Conservation (phyloP, 148 eudicot genomes). For the Beta vulgaris region DNA sequence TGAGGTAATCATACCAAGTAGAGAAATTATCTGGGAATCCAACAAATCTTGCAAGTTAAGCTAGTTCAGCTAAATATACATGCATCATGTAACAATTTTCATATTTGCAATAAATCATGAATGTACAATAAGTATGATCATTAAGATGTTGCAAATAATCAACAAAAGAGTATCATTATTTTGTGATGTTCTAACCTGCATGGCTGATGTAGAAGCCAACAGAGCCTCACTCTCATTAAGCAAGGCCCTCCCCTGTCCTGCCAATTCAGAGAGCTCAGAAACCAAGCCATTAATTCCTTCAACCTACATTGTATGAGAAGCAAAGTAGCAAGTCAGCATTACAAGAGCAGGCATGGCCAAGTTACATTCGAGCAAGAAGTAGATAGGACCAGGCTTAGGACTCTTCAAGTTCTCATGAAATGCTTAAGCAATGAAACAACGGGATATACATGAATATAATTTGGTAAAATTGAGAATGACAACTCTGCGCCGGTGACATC, state of each 20-base stretch:
- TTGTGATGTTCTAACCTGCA: constrained; percentile 59
- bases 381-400: not conserved
- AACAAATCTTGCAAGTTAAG: not conserved
- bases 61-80: not conserved
- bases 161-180: not conserved
- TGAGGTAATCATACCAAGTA: not conserved
- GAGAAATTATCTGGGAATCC: not conserved
- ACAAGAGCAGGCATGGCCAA: not conserved
- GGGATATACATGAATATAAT: not conserved
- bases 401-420: not conserved
- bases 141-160: not conserved
- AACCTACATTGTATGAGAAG: constrained; percentile 39
- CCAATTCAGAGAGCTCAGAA: constrained; percentile 72
- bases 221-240: constrained; percentile 75
- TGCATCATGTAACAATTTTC: not conserved
- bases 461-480: too few relatives aligned
- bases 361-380: not conserved
- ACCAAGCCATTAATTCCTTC: constrained; percentile 69
- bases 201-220: constrained; percentile 57
- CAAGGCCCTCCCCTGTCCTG: constrained; percentile 75
- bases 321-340: constrained; percentile 17
- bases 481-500: not conserved
- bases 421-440: not conserved
- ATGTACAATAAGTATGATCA: constrained; percentile 1
- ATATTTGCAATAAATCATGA: not conserved